Evolutionary conservation across 139 green algal species (phyloP), one percentile per base, ranked within the genome.

Genomic region (Chlamydomonas sp.): DNA sequence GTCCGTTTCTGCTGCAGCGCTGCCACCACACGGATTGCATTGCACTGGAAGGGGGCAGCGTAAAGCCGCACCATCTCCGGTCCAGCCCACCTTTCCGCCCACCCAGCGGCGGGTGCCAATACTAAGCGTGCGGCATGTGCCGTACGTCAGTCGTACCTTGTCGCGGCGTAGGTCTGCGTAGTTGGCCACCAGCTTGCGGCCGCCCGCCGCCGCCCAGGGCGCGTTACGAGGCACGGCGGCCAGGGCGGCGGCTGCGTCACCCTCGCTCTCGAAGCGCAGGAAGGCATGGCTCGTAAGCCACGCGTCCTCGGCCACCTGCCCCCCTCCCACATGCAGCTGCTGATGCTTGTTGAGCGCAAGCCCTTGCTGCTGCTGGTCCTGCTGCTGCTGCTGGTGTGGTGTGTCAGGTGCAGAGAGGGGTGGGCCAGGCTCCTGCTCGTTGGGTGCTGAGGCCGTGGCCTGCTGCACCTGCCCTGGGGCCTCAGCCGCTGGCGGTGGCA

Each of bases 101-200:
- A n/a, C n/a, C n/a, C n/a, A n/a, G n/a, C n/a, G n/a, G n/a, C n/a
- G n/a, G n/a, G n/a, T n/a, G n/a, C n/a, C n/a, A n/a, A n/a, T n/a
- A n/a, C n/a, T n/a, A n/a, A n/a, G n/a, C n/a, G n/a, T n/a, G n/a
- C n/a, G n/a, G n/a, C n/a, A n/a, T n/a, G n/a, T n/a, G n/a, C 12
- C 75, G 5, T 31, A 2, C 49, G 12, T 4, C 8, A 9, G 12
- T 67, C 80, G 4, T 49, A 86, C 82, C 82, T 73, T 86, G 82
- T 86, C 82, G 9, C 71, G 10, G 71, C 71, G 59, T 5, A 86
- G 20, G n/a, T 86, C 82, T 2, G 82, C 82, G 71, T 80, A 86
- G 61, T 79, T 69, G 60, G 73, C 17, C 20, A 68, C 82, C 12
- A 86, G 62, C 61, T 73, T 71, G 2, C 82, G 82, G 3, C 82